Evolutionary conservation across 2,329 filamentous ascomycete species (phyloP).

Genomic region (Fusarium lyarnte): DNA sequence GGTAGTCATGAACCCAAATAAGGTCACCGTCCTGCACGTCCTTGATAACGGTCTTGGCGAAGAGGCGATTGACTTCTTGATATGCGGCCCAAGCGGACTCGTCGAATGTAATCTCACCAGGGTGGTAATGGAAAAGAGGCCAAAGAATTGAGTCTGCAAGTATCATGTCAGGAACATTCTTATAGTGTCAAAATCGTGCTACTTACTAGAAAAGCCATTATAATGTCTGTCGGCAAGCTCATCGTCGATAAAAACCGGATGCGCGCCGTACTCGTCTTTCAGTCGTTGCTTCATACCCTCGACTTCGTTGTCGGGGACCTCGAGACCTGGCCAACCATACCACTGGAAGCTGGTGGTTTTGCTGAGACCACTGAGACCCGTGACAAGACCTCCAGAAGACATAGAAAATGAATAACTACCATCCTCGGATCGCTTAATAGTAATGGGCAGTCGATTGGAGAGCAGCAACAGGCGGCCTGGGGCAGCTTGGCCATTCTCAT

Average conservation of each 20-base stretch:
- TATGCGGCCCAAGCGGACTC: slow-evolving; percentile 95
- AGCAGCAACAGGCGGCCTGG: slow-evolving; percentile 77
- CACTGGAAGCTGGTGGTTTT: slow-evolving; percentile 96
- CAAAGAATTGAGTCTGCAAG: slow-evolving; percentile 89
- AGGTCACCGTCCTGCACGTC: slow-evolving; percentile 93
- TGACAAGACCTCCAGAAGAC: slow-evolving; percentile 96
- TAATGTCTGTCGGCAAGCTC: slow-evolving; percentile 95
- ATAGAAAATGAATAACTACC: slow-evolving; percentile 93
- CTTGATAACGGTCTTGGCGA: slow-evolving; percentile 85
- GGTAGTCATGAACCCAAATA: slow-evolving; percentile 99
- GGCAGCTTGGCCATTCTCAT: slow-evolving; percentile 47
- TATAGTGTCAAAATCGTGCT: background rate
- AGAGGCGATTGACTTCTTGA: slow-evolving; percentile 89
- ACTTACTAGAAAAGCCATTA: slow-evolving; percentile 94
- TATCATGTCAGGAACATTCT: slow-evolving; percentile 4
- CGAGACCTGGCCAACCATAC: slow-evolving; percentile 97
- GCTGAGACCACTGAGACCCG: slow-evolving; percentile 87
- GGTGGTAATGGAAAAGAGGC: slow-evolving; percentile 99
- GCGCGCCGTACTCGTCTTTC: slow-evolving; percentile 86
- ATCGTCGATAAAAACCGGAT: slow-evolving; percentile 93
- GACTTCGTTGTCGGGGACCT: slow-evolving; percentile 87
- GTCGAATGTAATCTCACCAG: slow-evolving; percentile 97
- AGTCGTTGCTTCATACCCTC: slow-evolving; percentile 78
- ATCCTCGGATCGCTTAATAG: slow-evolving; percentile 92
- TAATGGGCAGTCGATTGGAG: slow-evolving; percentile 95